Conservation (phyloP, 1,139 yeast species). For the Candida sp. region DNA sequence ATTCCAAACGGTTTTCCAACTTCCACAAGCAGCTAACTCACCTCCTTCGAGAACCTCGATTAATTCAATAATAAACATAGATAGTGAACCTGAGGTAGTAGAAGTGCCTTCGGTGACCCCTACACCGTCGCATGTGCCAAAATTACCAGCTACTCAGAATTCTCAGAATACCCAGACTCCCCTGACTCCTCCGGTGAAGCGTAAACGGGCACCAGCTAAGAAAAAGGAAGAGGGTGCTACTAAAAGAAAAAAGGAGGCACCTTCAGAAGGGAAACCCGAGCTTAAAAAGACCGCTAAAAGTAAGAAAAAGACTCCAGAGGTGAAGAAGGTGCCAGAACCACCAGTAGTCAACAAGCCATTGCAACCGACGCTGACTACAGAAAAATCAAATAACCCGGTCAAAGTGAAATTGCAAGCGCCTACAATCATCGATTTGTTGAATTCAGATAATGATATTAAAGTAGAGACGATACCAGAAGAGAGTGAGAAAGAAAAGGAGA, state of each 20-base stretch:
- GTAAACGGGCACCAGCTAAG: conserved; percentile 12
- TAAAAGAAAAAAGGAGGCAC: conserved; percentile 6
- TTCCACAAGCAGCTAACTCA: conserved; percentile 7
- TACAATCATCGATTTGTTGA: conserved; percentile 11
- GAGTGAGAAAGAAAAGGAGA: conserved; percentile 6
- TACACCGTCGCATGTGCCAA: not conserved
- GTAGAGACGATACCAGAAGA: conserved; percentile 1
- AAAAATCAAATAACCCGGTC: conserved; percentile 8
- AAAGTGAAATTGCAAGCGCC: conserved; percentile 10
- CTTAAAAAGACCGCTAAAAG: conserved; percentile 7
- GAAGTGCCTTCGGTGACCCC: conserved; percentile 6
- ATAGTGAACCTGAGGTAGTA: conserved; percentile 19
- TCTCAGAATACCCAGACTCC: conserved; percentile 2
- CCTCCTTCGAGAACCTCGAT: conserved; percentile 31
- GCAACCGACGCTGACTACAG: conserved; percentile 17
- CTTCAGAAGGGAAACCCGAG: conserved; percentile 5
- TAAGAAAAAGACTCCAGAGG: conserved; percentile 9
- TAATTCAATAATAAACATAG: conserved; percentile 34
- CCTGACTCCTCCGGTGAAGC: conserved; percentile 9
- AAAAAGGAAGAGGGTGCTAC: conserved; percentile 5
- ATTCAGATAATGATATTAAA: conserved; percentile 8
- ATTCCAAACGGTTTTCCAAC: conserved; percentile 26
- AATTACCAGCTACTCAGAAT: too few relatives aligned
- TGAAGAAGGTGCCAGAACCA: conserved; percentile 1
- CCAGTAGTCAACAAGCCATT: conserved; percentile 6